Base-by-base conservation (phyloP, 1,139 yeast genomes). In the Arxiozyma bovina region DNA sequence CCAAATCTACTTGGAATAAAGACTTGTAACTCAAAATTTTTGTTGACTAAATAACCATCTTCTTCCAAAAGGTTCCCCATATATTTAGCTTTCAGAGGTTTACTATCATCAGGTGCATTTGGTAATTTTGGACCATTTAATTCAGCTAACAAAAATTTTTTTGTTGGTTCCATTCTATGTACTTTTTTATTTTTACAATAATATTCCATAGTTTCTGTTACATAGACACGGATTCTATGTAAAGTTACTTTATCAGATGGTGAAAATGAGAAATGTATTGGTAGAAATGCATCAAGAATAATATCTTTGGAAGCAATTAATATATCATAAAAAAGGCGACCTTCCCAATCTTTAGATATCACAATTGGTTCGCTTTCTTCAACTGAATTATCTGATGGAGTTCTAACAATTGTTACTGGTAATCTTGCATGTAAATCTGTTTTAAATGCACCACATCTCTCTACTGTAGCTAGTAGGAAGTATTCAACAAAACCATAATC, bases 341-440 rank as follows among this genome's bases (percentile, higher is more conserved):
- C 91, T 68, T 93, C 98, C 99, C 99, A 93, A 61, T 87, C 93
- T 59, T 95, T 77, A 18, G 87, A 77, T 45, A 93, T 90, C 6
- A 90, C 88, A 53, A 93, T 93, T 0, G 99, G 98, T 67, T 93
- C 99, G 58, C 87, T 84, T 63, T 88, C 91, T 67, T 93, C 98
- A 45, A 85, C 77, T 53, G 89, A 87, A 48, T 79, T 80, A 57
- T 86, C 91, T 0, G 89, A 77, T 9, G 91, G 93, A 0, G 90
- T 78, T 59, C 99, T 75, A 7, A 93, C 80, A 27, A 93, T 74
- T 4, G 75, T 76, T 1, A 93, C 77, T 1, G 88, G 87, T 50
- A 80, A 70, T 57, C 76, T 74, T 0, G 91, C 95, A 3, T 73
- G 64, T 42, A 93, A 71, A 62, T 86, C 87, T 46, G 89, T 76